phyloP scores from a whole-genome alignment of 768 basidiomycete genomes.

The Russula emetica region DNA sequence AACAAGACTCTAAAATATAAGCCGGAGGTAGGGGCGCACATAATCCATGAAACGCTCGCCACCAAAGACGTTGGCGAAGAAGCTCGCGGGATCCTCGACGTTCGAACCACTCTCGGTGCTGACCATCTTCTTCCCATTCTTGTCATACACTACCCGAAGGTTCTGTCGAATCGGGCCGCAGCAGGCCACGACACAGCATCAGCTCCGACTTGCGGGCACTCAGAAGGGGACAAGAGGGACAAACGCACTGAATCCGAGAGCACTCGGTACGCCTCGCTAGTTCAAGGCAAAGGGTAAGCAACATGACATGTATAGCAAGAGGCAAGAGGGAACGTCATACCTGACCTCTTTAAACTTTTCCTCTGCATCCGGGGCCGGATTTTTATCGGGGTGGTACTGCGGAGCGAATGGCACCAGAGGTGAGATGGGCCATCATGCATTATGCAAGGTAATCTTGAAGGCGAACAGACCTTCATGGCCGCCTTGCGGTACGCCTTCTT shows the following conservation, averaged over 20 bases:
- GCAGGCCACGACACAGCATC: conserved; percentile 3
- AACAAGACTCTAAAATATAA: conserved; percentile 4
- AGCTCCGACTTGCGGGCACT: conserved; percentile 3
- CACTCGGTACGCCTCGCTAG: conserved; percentile 92
- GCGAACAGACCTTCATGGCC: conserved; percentile 73
- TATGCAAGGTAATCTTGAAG: neutral
- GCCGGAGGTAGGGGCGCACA: conserved; percentile 46
- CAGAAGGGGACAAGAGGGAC: neutral
- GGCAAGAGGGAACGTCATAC: conserved; percentile 37
- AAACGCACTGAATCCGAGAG: conserved; percentile 66
- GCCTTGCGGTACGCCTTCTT: conserved; percentile 96
- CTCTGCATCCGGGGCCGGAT: conserved; percentile 86
- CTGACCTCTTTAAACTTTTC: conserved; percentile 97
- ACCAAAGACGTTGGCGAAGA: conserved; percentile 95
- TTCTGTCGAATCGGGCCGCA: conserved; percentile 48
- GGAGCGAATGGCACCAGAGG: neutral
- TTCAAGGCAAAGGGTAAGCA: conserved; percentile 1
- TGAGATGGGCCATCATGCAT: neutral
- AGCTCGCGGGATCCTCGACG: conserved; percentile 89
- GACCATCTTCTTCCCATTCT: conserved; percentile 87
- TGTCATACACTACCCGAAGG: conserved; percentile 85
- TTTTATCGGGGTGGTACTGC: conserved; percentile 95
- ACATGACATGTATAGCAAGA: neutral
- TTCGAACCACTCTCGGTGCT: conserved; percentile 74
- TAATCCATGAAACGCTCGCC: conserved; percentile 89